Conservation (phyloP, 148 eudicot species). For the Salicornia ramosissima region DNA sequence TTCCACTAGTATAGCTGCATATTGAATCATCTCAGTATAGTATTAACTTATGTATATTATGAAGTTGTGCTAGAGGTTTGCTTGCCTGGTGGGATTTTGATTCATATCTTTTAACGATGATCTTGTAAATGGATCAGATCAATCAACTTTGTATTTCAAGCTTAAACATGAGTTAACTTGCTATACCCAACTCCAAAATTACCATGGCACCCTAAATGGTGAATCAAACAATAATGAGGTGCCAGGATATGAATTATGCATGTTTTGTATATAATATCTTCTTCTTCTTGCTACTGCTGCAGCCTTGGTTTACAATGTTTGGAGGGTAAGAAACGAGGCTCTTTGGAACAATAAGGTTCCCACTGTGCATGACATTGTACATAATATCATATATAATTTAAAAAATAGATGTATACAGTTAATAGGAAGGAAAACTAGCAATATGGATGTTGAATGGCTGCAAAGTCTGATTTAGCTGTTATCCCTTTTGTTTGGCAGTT, state of each 20-base stretch:
- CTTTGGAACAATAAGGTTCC: too few relatives aligned
- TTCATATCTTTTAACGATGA: background rate
- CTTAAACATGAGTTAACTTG: slow-evolving; percentile 40
- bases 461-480: too few relatives aligned
- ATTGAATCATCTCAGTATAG: background rate
- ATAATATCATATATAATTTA: too few relatives aligned
- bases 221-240: slow-evolving; percentile 26
- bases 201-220: slow-evolving; percentile 30
- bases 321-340: too few relatives aligned
- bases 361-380: too few relatives aligned
- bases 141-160: slow-evolving; percentile 33
- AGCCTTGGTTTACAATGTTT: too few relatives aligned
- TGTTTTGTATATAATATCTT: too few relatives aligned
- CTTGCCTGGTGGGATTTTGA: background rate
- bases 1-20: background rate
- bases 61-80: background rate
- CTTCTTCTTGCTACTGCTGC: too few relatives aligned
- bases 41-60: background rate
- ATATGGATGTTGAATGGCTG: too few relatives aligned
- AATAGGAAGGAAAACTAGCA: too few relatives aligned
- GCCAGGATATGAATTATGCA: slow-evolving; percentile 46
- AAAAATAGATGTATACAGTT: too few relatives aligned
- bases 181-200: slow-evolving; percentile 39
- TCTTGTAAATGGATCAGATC: background rate
- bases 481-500: too few relatives aligned